A percentile compares a stretch with the other conserved stretches of the same genome.
Evolutionary conservation across 2,329 filamentous ascomycete species (phyloP).

Genomic region (Chrysoporthe puriensis): DNA sequence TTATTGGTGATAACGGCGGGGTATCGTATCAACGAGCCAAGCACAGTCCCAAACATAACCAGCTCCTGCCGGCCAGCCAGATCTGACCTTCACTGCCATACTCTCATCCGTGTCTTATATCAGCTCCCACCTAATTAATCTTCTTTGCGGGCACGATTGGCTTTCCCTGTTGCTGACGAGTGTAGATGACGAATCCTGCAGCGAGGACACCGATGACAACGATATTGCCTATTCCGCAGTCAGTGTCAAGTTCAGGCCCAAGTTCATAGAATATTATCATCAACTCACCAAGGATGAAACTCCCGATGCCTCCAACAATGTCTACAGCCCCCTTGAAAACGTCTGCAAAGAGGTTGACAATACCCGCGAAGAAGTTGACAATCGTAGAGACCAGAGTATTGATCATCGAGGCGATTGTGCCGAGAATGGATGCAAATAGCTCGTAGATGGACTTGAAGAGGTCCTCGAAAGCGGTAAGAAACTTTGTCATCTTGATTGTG

Average conservation of each 20-base stretch:
- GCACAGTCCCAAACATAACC: neutral
- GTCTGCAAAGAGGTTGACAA: constrained; percentile 42
- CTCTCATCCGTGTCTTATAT: neutral
- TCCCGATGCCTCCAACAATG: constrained; percentile 43
- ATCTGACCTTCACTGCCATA: neutral
- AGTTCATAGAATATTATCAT: no score
- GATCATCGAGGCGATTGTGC: constrained; percentile 40
- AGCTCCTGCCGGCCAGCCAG: neutral
- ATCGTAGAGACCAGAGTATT: constrained; percentile 40
- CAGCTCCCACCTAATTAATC: constrained; percentile 19
- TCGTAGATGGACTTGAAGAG: constrained; percentile 48
- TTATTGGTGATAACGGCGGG: neutral
- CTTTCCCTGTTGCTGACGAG: constrained; percentile 35
- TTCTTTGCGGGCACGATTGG: constrained; percentile 30
- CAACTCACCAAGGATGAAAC: constrained; percentile 44
- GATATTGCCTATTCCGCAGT: constrained; percentile 39
- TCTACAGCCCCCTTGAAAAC: constrained; percentile 42
- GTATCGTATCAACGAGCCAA: neutral
- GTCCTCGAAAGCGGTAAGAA: constrained; percentile 42
- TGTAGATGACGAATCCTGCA: constrained; percentile 38
- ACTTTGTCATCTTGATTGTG: constrained; percentile 31
- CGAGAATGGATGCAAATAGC: constrained; percentile 44
- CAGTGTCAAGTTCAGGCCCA: neutral
- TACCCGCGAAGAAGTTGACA: constrained; percentile 42
- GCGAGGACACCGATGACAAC: constrained; percentile 41